phyloP scores from a whole-genome alignment of 1,284 basidiomycete genomes.

The Austroboletus niveus region DNA sequence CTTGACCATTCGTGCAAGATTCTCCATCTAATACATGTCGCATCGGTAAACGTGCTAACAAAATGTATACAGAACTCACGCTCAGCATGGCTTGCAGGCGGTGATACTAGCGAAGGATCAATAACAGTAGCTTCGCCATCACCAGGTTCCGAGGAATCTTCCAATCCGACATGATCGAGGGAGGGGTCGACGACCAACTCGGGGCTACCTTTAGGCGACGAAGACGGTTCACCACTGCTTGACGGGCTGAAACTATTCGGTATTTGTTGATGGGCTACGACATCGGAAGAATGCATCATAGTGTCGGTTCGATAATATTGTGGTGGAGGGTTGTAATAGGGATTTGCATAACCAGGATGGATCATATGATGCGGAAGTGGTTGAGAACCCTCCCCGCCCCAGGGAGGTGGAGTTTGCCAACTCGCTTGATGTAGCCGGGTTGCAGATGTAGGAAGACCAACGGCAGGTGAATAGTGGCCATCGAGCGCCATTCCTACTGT shows the following conservation, averaged over 20 bases:
- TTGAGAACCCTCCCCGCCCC: constrained; percentile 30
- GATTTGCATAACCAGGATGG: constrained; percentile 40
- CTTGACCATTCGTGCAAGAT: constrained; percentile 5
- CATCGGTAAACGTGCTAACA: constrained; percentile 25
- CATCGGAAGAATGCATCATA: constrained; percentile 24
- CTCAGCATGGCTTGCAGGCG: constrained; percentile 14
- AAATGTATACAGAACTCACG: constrained; percentile 15
- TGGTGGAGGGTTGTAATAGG: constrained; percentile 44
- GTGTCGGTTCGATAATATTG: constrained; percentile 48
- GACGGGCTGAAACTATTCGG: constrained; percentile 18
- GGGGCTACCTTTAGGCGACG: constrained; percentile 30
- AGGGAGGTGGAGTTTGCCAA: constrained; percentile 41
- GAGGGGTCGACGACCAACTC: constrained; percentile 27
- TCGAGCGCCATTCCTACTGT: constrained; percentile 29
- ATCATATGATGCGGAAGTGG: constrained; percentile 35
- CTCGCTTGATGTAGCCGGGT: constrained; percentile 44
- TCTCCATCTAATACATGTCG: constrained; percentile 28
- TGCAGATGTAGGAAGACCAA: constrained; percentile 52
- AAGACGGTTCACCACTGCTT: constrained; percentile 26
- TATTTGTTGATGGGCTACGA: constrained; percentile 13
- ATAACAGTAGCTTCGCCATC: constrained; percentile 33
- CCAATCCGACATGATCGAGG: constrained; percentile 15
- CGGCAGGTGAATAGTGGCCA: constrained; percentile 33
- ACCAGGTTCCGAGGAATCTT: constrained; percentile 14
- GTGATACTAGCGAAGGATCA: constrained; percentile 40